Base-by-base conservation (phyloP, 768 basidiomycete species). In the Lyophyllum decastes region DNA sequence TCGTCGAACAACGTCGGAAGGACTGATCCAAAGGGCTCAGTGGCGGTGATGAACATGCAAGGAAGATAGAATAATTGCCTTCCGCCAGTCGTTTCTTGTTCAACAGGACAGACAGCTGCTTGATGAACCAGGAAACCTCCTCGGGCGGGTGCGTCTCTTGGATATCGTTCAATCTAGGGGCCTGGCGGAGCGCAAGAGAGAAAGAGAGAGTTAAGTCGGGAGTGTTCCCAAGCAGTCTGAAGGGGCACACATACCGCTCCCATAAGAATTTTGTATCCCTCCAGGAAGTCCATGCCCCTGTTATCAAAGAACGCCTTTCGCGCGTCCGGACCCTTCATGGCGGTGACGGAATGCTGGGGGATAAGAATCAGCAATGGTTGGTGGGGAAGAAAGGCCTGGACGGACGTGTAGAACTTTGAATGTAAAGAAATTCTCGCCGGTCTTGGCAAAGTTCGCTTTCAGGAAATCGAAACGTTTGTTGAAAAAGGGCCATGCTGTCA, bases 191-290 rank as follows among this genome's bases (percentile, higher is more conserved):
- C 30, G 30, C 30, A n/a, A 30, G 35, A 4, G 14, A 6, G 35
- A 11, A 3, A 7, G 16, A 6, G 5, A 16, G 35, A 38, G 5
- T 38, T 2, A 16, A 3, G 8, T 38, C 35, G 30, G 30, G 30
- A 10, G 10, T 10, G 4, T 30, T 30, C 5, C 30, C 10, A 10
- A 30, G 30, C 30, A 10, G 30, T n/a, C n/a, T n/a, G n/a, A n/a
- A n/a, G 30, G 11, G 24, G 27, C 25, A 8, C 19, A 59, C 69
- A 47, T 43, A 72, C 70, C 40, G 65, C 68, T 12, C 72, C 73
- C 61, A 73, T 68, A 0, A 75, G 66, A 11, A 77, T 68, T 25
- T 66, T 68, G 46, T 75, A 76, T 0, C 75, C 76, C 51, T 74
- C 72, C 16, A 55, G 55, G 35, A 73, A 68, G 30, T 66, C 61